Evolutionary conservation across 2,329 filamentous ascomycete species (phyloP), one percentile per base, ranked within the genome.

Genomic region (Pseudocercospora cruenta): DNA sequence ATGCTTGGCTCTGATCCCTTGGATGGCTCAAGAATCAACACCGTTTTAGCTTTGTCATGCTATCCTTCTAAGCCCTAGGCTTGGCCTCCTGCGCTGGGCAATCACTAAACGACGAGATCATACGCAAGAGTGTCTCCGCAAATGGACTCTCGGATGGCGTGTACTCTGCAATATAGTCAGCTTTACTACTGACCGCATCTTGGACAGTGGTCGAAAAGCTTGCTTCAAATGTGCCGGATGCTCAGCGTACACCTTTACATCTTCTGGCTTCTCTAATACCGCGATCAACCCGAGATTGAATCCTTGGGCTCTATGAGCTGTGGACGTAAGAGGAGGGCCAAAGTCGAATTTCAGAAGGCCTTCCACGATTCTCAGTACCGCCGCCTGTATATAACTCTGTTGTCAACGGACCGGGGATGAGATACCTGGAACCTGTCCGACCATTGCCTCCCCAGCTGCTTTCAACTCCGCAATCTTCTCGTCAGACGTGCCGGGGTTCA

Each of bases 141-240:
- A 26, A 73, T 60, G 28, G 62, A 57, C 57, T 69, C 62, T n/a
- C 71, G 67, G 22, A 71, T 28, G 7, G 64, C 51, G 62, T 71
- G 67, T 6, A 73, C 69, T 28, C 70, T 71, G 60, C 19, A 26
- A 14, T 26, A 49, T 26, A 12, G 45, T 57, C 21, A 39, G 36
- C 3, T 43, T 14, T 7, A 21, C 14, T 19, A 2, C 14, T 19
- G 4, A 16, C 16, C 36, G 24, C 26, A 61, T n/a, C 6, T 19
- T 31, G 31, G 16, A 7, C 24, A 33, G 10, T 19, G 39, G 28
- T 45, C 9, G n/a, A 22, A 22, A 36, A 0, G 54, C 65, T 47
- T 75, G 83, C 81, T 79, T 77, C 64, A 80, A 65, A 74, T 84
- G 82, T 28, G 80, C 81, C 53, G 81, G 81, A 75, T 83, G 82